These are phyloP conservation scores for Pharnaceum exiguum DNA, from an alignment of 148 eudicot species.

Conservation along the genomic window DNA sequence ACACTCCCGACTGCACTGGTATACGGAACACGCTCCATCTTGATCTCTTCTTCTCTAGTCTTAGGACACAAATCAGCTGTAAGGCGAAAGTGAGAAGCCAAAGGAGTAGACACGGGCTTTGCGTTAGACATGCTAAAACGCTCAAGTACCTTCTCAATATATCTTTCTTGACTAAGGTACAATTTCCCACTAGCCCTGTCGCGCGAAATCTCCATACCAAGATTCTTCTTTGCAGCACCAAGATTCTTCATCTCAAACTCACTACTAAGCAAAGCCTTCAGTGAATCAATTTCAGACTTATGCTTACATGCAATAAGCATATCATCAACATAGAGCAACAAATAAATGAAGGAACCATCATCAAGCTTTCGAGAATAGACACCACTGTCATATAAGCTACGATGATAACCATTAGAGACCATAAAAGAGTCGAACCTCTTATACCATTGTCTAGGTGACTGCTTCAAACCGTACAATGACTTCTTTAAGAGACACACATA, in stretches of 20 bases:
- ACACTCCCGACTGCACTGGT: background rate
- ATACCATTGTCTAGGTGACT: background rate
- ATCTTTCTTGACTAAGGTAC: background rate
- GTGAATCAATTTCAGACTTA: background rate
- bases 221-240: background rate
- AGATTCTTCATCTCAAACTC: slow-evolving; percentile 2
- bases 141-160: background rate
- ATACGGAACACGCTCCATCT: background rate
- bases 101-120: background rate
- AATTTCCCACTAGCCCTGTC: background rate
- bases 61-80: background rate
- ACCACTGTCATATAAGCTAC: too few relatives aligned
- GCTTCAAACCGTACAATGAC: background rate
- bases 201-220: background rate
- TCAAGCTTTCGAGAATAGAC: too few relatives aligned
- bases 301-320: background rate
- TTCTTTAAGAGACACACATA: background rate
- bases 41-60: background rate
- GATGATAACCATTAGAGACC: too few relatives aligned
- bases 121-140: background rate
- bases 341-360: background rate
- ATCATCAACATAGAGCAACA: background rate
- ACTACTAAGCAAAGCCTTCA: background rate
- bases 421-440: too few relatives aligned
- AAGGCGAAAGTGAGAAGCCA: background rate